These are phyloP conservation scores for Metrosideros polymorpha DNA, from an alignment of 441 rosid genomes.

Conservation along the genomic window DNA sequence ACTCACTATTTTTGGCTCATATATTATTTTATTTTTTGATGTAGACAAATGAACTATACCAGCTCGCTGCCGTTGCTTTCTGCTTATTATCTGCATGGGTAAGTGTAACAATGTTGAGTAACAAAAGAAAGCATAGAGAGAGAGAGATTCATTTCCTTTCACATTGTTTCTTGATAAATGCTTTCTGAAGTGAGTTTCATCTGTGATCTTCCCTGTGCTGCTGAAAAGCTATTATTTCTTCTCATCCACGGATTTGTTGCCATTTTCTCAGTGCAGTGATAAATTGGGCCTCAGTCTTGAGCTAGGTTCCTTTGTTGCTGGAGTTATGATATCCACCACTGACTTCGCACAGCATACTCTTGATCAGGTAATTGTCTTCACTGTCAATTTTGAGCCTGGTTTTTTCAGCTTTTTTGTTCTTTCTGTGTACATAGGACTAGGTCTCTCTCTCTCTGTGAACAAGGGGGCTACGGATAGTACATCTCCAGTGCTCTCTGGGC, in stretches of 20 bases:
- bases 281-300: constrained; percentile 98
- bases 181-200: too few relatives aligned
- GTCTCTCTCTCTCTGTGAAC: background rate
- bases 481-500: background rate
- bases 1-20: background rate
- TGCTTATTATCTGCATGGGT: constrained; percentile 99
- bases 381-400: background rate
- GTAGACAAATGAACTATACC: constrained; percentile 96
- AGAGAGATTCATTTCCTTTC: background rate
- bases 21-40: constrained; percentile 8
- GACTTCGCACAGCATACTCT: constrained; percentile 92
- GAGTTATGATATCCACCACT: constrained; percentile 96
- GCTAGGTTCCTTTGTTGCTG: constrained; percentile 96
- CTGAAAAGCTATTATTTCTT: background rate
- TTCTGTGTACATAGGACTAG: background rate
- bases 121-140: background rate
- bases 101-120: constrained; percentile 14
- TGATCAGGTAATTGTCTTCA: constrained; percentile 62
- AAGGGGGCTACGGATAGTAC: background rate
- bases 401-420: background rate
- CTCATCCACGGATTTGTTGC: constrained; percentile 14
- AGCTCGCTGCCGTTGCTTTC: constrained; percentile 96
- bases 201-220: too few relatives aligned
- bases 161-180: too few relatives aligned
- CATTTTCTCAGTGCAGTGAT: constrained; percentile 91